These are phyloP conservation scores for Cyathus striatus DNA, from an alignment of 768 basidiomycete genomes.

Conservation along the genomic window DNA sequence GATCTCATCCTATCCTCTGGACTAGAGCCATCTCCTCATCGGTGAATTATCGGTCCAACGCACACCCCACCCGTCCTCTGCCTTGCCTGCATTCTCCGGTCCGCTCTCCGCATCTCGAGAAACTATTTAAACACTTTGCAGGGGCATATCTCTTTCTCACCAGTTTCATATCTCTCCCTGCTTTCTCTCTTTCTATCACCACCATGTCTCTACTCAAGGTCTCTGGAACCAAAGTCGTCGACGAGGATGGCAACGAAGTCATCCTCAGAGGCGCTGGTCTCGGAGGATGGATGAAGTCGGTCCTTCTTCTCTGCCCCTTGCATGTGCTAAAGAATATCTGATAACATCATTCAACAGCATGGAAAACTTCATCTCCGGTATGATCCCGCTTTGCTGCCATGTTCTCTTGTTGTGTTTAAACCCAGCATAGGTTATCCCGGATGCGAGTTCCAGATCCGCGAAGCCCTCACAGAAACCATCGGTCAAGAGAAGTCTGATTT, in stretches of 20 bases:
- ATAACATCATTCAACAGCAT: constrained; percentile 33
- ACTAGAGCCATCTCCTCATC: constrained; percentile 3
- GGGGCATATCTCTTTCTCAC: not conserved
- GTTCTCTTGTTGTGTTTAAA: not conserved
- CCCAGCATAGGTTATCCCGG: constrained; percentile 64
- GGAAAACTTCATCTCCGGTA: constrained; percentile 75
- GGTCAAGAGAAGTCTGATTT: constrained; percentile 65
- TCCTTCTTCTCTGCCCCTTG: constrained; percentile 13
- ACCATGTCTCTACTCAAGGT: constrained; percentile 53
- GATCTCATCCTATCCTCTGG: constrained; percentile 1
- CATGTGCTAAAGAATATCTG: constrained; percentile 3
- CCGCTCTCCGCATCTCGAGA: not conserved
- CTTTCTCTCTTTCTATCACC: constrained; percentile 3
- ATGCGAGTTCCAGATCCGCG: constrained; percentile 75
- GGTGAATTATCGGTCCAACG: constrained; percentile 16
- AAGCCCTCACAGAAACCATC: constrained; percentile 58
- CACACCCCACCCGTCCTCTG: constrained; percentile 4
- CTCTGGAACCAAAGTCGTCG: constrained; percentile 54
- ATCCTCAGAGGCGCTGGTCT: constrained; percentile 71
- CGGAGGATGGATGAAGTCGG: constrained; percentile 85
- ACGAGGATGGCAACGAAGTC: constrained; percentile 50
- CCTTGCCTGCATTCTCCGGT: constrained; percentile 10
- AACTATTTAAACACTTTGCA: not conserved
- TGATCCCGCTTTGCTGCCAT: not conserved
- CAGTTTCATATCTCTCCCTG: not conserved